Percentiles rank a stretch among this genome's conserved stretches.
phyloP scores from a whole-genome alignment of 2,329 filamentous ascomycete species.

The Phialophora expanda region DNA sequence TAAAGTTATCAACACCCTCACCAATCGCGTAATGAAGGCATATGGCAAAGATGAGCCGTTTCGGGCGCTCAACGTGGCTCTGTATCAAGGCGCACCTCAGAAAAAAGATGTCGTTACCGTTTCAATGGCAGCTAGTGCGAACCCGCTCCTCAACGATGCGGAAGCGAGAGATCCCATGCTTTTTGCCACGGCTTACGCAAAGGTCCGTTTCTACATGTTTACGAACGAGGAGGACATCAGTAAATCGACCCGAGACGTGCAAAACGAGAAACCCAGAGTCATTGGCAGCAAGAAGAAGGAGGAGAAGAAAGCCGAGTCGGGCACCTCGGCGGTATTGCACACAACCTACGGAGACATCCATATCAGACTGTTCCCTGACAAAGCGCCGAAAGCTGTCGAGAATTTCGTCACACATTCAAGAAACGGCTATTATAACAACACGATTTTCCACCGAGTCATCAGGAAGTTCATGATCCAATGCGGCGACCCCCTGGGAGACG shows the following conservation, averaged over 20 bases:
- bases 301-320: slow-evolving; percentile 71
- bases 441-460: slow-evolving; percentile 96
- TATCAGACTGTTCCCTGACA: slow-evolving; percentile 88
- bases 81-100: slow-evolving; percentile 95
- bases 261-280: slow-evolving; percentile 87
- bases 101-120: slow-evolving; percentile 93
- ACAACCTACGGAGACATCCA: slow-evolving; percentile 94
- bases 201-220: slow-evolving; percentile 97
- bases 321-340: slow-evolving; percentile 82
- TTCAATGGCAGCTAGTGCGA: slow-evolving; percentile 94
- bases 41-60: slow-evolving; percentile 91
- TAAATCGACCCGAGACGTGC: slow-evolving; percentile 84
- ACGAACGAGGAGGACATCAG: slow-evolving; percentile 84
- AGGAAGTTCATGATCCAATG: slow-evolving; percentile 97
- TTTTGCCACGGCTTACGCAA: slow-evolving; percentile 79
- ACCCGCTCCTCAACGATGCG: slow-evolving; percentile 89
- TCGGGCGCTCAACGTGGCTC: slow-evolving; percentile 76
- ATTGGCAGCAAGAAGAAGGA: slow-evolving; percentile 57
- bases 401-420: slow-evolving; percentile 94
- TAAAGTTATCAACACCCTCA: slow-evolving; percentile 95
- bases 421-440: slow-evolving; percentile 94
- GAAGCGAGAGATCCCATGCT: slow-evolving; percentile 90
- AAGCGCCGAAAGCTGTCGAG: slow-evolving; percentile 91
- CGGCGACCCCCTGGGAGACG: slow-evolving; percentile 85
- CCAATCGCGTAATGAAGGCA: slow-evolving; percentile 87